A percentile compares a stretch with the other conserved stretches of the same genome.
Evolutionary conservation across 2,329 filamentous ascomycete species (phyloP).

Genomic region (Colletotrichum higginsianum): DNA sequence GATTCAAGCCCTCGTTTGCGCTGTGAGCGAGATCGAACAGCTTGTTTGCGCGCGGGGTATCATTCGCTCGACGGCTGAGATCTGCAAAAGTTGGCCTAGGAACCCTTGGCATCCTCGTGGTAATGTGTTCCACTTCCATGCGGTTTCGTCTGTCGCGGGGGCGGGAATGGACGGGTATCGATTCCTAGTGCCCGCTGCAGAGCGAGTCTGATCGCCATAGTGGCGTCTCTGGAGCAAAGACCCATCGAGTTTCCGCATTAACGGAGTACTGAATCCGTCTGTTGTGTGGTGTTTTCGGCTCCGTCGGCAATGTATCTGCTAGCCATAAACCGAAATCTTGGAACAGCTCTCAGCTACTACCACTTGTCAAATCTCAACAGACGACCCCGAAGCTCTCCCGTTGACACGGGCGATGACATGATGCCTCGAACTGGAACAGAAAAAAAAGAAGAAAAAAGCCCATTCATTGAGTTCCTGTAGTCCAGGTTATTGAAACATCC

Average conservation of each 20-base stretch:
- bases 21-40: constrained; percentile 8
- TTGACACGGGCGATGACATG: too few species aligned
- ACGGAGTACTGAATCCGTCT: constrained; percentile 7
- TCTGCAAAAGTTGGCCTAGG: background rate
- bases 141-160: background rate
- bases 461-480: too few species aligned
- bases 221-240: too few species aligned
- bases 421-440: too few species aligned
- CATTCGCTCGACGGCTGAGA: background rate
- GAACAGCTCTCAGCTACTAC: background rate
- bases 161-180: constrained; percentile 15
- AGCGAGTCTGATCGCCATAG: background rate
- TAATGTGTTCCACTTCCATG: constrained; percentile 3
- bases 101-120: constrained; percentile 18
- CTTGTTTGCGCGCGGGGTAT: background rate
- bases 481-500: too few species aligned
- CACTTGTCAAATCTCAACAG: background rate
- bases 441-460: too few species aligned
- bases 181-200: constrained; percentile 16
- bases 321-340: constrained; percentile 14
- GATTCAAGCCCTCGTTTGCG: background rate
- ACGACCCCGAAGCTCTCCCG: background rate
- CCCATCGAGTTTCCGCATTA: too few species aligned
- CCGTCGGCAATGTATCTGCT: constrained; percentile 5
- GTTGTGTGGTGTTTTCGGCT: constrained; percentile 29